A percentile compares a stretch with the other conserved stretches of the same genome.
phyloP scores from a whole-genome alignment of 176 grass and related monocot genomes.

The Pontederia crassipes region DNA sequence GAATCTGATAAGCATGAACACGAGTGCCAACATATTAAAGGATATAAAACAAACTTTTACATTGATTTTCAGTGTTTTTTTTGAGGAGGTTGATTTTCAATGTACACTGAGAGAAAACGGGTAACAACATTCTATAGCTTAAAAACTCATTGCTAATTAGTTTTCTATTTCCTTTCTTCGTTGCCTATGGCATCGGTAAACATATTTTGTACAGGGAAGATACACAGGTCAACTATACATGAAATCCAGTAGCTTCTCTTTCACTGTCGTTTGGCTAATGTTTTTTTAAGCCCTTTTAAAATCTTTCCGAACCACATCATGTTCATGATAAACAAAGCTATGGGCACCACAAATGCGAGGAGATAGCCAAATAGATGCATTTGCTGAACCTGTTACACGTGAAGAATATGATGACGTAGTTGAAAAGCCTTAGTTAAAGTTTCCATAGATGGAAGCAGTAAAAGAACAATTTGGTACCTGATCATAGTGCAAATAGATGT shows the following conservation, averaged over 20 bases:
- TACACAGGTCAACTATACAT: not conserved
- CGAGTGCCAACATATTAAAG: too few species aligned
- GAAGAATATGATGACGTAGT: slow-evolving; percentile 12
- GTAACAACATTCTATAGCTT: too few species aligned
- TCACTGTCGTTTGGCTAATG: slow-evolving; percentile 84
- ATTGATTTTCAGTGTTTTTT: too few species aligned
- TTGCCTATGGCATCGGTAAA: too few species aligned
- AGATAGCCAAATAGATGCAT: slow-evolving; percentile 55
- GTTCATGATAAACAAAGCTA: slow-evolving; percentile 69
- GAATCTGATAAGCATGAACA: too few species aligned
- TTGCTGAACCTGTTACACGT: slow-evolving; percentile 44
- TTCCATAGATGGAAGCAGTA: slow-evolving; percentile 9
- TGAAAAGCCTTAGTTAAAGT: slow-evolving; percentile 14
- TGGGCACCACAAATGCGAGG: slow-evolving; percentile 65
- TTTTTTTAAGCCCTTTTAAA: slow-evolving; percentile 84
- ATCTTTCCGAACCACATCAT: slow-evolving; percentile 93
- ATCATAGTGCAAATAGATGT: slow-evolving; percentile 78
- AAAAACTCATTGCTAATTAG: too few species aligned
- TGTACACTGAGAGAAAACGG: too few species aligned
- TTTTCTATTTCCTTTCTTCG: too few species aligned
- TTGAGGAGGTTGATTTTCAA: too few species aligned
- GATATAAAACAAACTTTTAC: too few species aligned
- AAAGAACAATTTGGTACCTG: slow-evolving; percentile 35
- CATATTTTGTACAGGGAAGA: too few species aligned
- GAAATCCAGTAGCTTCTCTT: slow-evolving; percentile 5